Percentiles rank a stretch among this genome's conserved stretches.
These are phyloP conservation scores for Phalaenopsis equestris DNA, from an alignment of 106 monocot species.

Conservation along the genomic window DNA sequence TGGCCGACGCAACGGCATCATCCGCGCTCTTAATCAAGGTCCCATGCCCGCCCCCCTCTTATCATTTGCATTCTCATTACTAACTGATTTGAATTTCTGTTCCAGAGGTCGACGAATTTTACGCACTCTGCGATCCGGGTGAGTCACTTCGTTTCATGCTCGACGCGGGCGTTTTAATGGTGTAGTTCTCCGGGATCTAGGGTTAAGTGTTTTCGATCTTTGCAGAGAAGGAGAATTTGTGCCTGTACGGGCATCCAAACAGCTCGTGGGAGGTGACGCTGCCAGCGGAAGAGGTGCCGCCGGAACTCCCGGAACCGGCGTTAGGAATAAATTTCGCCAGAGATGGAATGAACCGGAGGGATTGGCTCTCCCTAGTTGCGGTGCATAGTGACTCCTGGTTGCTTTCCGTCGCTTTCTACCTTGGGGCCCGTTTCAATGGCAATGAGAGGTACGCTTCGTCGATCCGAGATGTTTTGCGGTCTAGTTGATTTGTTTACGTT, in stretches of 20 bases:
- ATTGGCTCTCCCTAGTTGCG: conserved; percentile 92
- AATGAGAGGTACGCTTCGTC: conserved; percentile 66
- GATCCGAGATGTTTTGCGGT: not conserved
- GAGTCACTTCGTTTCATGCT: conserved; percentile 10
- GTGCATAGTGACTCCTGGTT: conserved; percentile 97
- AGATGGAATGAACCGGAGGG: conserved; percentile 89
- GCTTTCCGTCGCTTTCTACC: conserved; percentile 81
- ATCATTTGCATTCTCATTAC: not conserved
- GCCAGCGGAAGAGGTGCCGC: conserved; percentile 96
- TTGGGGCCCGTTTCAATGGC: conserved; percentile 70
- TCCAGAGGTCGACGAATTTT: conserved; percentile 88
- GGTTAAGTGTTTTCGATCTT: not conserved
- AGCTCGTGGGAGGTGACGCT: conserved; percentile 74
- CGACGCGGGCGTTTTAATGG: not conserved
- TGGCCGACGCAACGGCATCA: conserved; percentile 64
- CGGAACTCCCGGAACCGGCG: conserved; percentile 95
- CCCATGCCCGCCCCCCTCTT: not conserved
- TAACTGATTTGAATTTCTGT: not conserved
- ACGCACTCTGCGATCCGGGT: conserved; percentile 82
- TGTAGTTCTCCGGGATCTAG: conserved; percentile 4
- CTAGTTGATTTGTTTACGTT: not conserved
- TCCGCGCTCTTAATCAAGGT: conserved; percentile 78
- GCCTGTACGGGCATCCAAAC: conserved; percentile 78
- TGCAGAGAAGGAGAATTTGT: conserved; percentile 87
- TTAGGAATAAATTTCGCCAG: conserved; percentile 94